Evolutionary conservation across 139 green algal species (phyloP).

Genomic region (Tetradesmus obliquus): DNA sequence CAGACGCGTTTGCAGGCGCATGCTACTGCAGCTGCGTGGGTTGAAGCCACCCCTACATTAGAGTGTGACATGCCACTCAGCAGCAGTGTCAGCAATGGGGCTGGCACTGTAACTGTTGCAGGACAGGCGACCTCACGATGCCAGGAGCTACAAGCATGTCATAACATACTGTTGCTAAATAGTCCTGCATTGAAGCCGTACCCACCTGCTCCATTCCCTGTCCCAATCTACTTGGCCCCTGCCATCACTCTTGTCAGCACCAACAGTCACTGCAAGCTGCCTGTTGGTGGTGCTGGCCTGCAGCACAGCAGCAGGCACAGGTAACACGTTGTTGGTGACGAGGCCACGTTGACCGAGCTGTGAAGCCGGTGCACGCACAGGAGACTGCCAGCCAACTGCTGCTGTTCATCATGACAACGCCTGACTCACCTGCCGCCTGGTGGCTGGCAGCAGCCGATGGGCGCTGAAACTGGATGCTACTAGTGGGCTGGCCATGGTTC

Average conservation of each 20-base stretch:
- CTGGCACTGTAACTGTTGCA: no score
- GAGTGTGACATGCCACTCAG: background rate
- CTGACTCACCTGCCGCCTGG: background rate
- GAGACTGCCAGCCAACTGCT: background rate
- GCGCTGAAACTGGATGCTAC: background rate
- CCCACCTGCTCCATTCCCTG: constrained; percentile 36
- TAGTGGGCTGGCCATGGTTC: background rate
- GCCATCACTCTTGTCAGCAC: background rate
- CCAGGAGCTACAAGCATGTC: background rate
- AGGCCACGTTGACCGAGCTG: background rate
- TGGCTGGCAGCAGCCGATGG: background rate
- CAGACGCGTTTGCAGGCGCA: no score
- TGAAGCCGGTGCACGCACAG: no score
- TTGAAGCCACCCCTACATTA: no score
- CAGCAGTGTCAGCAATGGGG: background rate
- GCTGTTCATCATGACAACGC: background rate
- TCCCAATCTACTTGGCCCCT: constrained; percentile 44
- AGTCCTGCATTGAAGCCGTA: no score
- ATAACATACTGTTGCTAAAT: background rate
- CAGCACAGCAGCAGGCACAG: background rate
- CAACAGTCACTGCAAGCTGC: background rate
- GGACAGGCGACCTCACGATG: no score
- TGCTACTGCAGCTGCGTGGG: no score
- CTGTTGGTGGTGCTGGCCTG: background rate
- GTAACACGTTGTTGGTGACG: background rate